phyloP scores from a whole-genome alignment of 2,329 filamentous ascomycete genomes.

The Fusarium sp. region DNA sequence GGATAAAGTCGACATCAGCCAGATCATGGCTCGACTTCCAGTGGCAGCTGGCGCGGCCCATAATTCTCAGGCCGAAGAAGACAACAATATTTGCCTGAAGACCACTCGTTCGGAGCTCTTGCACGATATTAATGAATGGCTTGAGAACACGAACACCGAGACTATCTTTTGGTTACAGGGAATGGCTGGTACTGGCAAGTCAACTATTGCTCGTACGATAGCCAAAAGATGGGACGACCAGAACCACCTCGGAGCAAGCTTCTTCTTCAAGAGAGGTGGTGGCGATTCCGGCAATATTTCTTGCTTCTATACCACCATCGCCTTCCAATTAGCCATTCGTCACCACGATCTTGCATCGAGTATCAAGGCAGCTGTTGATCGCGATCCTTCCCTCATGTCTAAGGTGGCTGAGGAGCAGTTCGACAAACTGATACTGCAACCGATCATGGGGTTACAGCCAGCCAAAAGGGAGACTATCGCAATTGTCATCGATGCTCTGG shows the following conservation, averaged over 20 bases:
- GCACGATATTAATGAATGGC: too few relatives aligned
- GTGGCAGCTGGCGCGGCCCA: too few relatives aligned
- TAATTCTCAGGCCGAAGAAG: too few relatives aligned
- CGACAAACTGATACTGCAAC: not conserved
- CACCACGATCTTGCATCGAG: not conserved
- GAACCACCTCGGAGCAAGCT: conserved; percentile 48
- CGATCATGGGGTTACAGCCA: not conserved
- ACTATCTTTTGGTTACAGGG: conserved; percentile 54
- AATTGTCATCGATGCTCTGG: not conserved
- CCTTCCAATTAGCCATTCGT: conserved; percentile 46
- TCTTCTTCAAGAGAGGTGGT: conserved; percentile 58
- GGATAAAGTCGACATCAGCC: too few relatives aligned
- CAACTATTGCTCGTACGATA: conserved; percentile 55
- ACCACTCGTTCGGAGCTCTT: too few relatives aligned
- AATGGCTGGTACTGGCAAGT: conserved; percentile 56
- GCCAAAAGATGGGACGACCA: conserved; percentile 37
- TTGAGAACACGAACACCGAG: not conserved
- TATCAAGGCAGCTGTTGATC: not conserved
- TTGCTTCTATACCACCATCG: conserved; percentile 55
- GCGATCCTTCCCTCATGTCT: not conserved
- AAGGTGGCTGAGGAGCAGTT: not conserved
- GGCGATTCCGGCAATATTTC: conserved; percentile 49
- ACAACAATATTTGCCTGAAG: too few relatives aligned
- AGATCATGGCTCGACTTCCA: too few relatives aligned
- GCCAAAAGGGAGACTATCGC: not conserved